Base-by-base conservation (phyloP, 2,329 filamentous ascomycete genomes). In the Pyrenochaeta sp. region DNA sequence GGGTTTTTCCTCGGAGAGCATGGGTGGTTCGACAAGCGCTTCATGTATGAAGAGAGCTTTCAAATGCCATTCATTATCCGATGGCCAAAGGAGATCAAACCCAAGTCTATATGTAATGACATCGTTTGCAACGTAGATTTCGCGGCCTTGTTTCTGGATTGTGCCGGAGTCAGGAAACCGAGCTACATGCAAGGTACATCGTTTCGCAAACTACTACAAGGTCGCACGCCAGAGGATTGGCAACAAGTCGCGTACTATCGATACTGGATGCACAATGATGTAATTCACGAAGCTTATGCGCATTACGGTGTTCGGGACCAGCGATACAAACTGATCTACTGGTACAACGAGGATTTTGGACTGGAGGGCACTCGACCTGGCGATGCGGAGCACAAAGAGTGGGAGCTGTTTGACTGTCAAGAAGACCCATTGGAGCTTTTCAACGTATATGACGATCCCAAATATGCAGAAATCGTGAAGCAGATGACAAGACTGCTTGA, bases 1-100 rank as follows among this genome's bases (percentile, higher is more conserved):
- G 80, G 79, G 5, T 81, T 81, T 65, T 82, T 81, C 59, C 73
- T 82, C 0, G 79, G 79, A 6, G 79, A 82, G 44, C 80, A 82
- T 47, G 79, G 79, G 39, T 82, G 78, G 79, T 81, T 81, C 52
- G 80, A 81, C 58, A 82, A 82, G 63, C 74, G 79, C 3, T 81
- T 82, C 60, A 81, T 82, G 75, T 82, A 82, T 60, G 79, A 82
- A 48, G 77, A 82, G 59, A 74, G 68, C 10, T 81, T 82, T 63
- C 78, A 81, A 60, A 81, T 82, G 79, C 79, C 79, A 0, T 79
- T 81, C 34, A 55, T 81, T 3, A 68, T 78, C 7, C 72, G 75
- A 0, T 78, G 77, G 32, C 78, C 79, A 0, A 46, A 36, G 0
- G 69, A 70, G 36, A 78, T 81, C 41, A 29, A 39, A 1, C 43